Base-by-base conservation (phyloP, 2,329 filamentous ascomycete genomes). In the Taxawa tesnikishii region DNA sequence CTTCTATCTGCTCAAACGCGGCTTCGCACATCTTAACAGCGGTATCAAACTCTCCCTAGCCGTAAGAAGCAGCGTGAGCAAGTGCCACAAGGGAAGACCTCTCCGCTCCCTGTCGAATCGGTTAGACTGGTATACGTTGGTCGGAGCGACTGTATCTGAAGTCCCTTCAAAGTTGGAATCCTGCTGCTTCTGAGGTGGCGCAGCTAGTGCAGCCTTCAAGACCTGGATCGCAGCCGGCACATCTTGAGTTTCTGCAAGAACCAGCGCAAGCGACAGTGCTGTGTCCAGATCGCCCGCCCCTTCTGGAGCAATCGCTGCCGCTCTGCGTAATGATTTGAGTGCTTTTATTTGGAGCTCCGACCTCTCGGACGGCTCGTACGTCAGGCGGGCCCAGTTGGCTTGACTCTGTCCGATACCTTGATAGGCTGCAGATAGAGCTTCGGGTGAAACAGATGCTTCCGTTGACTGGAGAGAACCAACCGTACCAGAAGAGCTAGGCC, bases 211-310 rank as follows among this genome's bases (percentile, higher is more conserved):
- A 24, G 70, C 69, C 55, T 87, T 92, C 33, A 87, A 74, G 24
- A 83, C 73, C 43, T 87, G 81, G 38, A 94, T 83, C 3, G 90
- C 87, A 14, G 75, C 69, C 28, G 76, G 67, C 15, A 94, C 60
- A 49, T 94, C 82, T 45, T 87, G 68, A 41, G 80, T 80, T 59
- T 98, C 87, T 0, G 88, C 85, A 19, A 94, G 68, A n/a, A 94
- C 62, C n/a, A 90, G 60, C 7, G 77, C 80, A 2, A 96, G 67
- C 2, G 82, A 77, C 50, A 88, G 94, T 4, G 87, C 67, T 26
- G 80, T 79, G 36, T 85, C 76, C 8, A 84, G 65, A 44, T 87
- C 82, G 31, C 75, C 41, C 6, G 36, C 33, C 18, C 43, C 43
- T 9, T 45, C 40, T 11, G 30, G 30, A 13, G 31, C 29, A 6